Evolutionary conservation across 106 monocot species (phyloP).

Genomic region (Dendrobium officinale): DNA sequence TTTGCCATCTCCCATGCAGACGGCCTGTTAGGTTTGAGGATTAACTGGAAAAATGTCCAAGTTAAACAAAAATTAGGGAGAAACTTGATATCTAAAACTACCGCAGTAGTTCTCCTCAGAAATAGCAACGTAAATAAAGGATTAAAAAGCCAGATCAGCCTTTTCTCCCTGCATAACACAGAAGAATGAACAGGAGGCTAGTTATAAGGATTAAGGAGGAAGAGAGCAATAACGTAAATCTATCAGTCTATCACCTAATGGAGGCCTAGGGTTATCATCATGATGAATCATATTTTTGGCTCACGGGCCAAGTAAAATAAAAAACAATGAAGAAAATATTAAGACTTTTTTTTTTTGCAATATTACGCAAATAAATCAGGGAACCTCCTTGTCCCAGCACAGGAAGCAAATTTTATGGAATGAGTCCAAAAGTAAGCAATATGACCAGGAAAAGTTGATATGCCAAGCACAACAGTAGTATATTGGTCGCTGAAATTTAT

Average conservation of each 20-base stretch:
- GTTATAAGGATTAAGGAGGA: neutral
- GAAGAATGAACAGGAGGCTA: neutral
- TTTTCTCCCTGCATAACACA: neutral
- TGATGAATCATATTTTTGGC: neutral
- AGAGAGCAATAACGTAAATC: no score
- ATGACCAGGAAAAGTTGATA: neutral
- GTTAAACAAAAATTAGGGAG: neutral
- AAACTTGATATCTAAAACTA: neutral
- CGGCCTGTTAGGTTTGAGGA: neutral
- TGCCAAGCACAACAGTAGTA: neutral
- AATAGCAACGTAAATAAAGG: neutral
- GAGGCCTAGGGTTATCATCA: neutral
- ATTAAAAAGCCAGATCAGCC: neutral
- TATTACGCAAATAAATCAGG: no score
- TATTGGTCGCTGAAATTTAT: neutral
- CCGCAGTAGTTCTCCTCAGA: neutral
- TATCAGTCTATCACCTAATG: no score
- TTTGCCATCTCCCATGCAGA: conserved; percentile 3
- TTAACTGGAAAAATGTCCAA: neutral
- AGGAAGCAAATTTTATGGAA: no score
- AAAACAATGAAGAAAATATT: neutral
- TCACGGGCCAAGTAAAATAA: neutral
- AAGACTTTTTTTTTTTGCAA: no score
- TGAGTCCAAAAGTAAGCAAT: no score
- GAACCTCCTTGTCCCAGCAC: no score